phyloP scores from a whole-genome alignment of 2,329 filamentous ascomycete species.

The Diplodia scrobiculata region DNA sequence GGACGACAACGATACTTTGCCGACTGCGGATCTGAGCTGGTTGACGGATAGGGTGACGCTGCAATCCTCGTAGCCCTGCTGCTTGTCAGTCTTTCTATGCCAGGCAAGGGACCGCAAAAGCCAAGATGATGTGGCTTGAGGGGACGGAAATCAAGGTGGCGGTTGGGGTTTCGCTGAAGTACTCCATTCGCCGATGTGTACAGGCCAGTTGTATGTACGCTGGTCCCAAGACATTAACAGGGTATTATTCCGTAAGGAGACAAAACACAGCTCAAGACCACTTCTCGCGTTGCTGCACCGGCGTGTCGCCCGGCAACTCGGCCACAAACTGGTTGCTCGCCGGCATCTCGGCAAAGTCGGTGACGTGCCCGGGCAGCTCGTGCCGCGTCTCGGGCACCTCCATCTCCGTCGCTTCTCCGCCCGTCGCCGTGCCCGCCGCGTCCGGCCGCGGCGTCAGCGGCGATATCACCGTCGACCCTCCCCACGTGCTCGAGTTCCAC shows the following conservation, averaged over 20 bases:
- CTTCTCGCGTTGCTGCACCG: not conserved
- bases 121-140: too few relatives aligned
- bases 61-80: not conserved
- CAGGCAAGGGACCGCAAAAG: not conserved
- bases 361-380: not conserved
- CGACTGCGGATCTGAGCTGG: slow-evolving; percentile 32
- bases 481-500: slow-evolving; percentile 3
- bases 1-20: slow-evolving; percentile 29
- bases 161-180: not conserved
- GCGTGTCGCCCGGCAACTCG: slow-evolving; percentile 5
- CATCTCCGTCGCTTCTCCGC: slow-evolving; percentile 1
- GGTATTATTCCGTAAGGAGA: not conserved
- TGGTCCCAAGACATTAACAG: not conserved
- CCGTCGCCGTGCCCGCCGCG: not conserved
- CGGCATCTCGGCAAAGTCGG: slow-evolving; percentile 17
- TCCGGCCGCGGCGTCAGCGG: not conserved
- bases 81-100: not conserved
- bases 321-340: slow-evolving; percentile 9
- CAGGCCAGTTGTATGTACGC: not conserved
- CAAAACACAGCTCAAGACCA: not conserved
- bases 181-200: not conserved
- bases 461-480: slow-evolving; percentile 1
- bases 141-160: not conserved
- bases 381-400: slow-evolving; percentile 4
- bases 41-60: slow-evolving; percentile 32